Evolutionary conservation across 164 flowering plant species (phyloP).

Genomic region (Tetracentron sinense): DNA sequence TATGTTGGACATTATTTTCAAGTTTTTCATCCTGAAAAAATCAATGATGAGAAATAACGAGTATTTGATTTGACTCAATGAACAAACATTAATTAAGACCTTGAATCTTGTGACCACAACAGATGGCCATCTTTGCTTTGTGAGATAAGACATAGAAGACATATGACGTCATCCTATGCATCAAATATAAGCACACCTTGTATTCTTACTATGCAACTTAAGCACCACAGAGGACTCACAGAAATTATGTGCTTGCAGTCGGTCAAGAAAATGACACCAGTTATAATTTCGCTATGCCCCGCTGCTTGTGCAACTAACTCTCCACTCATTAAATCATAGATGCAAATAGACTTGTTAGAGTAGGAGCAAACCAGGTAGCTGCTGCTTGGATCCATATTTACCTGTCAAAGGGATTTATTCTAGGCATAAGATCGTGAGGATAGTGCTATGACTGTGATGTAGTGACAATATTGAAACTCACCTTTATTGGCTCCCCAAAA

Average conservation of each 20-base stretch:
- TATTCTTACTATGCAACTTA: neutral
- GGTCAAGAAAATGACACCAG: constrained; percentile 64
- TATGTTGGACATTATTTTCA: too few relatives aligned
- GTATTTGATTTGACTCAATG: too few relatives aligned
- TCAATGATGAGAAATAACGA: too few relatives aligned
- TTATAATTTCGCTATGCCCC: constrained; percentile 67
- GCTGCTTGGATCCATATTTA: constrained; percentile 63
- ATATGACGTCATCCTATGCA: neutral
- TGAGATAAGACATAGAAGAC: neutral
- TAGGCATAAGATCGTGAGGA: constrained; percentile 8
- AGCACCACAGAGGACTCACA: constrained; percentile 39
- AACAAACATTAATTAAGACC: neutral
- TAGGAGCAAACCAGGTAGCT: constrained; percentile 66
- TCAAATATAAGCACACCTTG: neutral
- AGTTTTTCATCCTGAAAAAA: too few relatives aligned
- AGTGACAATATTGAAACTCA: constrained; percentile 17
- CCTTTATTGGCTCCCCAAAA: constrained; percentile 69
- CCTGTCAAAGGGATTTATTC: constrained; percentile 33
- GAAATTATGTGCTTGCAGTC: constrained; percentile 71
- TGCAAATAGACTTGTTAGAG: constrained; percentile 63
- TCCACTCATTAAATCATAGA: constrained; percentile 54
- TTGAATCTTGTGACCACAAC: neutral
- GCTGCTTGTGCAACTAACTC: constrained; percentile 50
- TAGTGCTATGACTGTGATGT: neutral
- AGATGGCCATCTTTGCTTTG: neutral